Percentiles rank a stretch among this genome's conserved stretches.
Evolutionary conservation across 2,329 filamentous ascomycete genomes (phyloP).

Genomic region (Aspergillus puulaauensis): DNA sequence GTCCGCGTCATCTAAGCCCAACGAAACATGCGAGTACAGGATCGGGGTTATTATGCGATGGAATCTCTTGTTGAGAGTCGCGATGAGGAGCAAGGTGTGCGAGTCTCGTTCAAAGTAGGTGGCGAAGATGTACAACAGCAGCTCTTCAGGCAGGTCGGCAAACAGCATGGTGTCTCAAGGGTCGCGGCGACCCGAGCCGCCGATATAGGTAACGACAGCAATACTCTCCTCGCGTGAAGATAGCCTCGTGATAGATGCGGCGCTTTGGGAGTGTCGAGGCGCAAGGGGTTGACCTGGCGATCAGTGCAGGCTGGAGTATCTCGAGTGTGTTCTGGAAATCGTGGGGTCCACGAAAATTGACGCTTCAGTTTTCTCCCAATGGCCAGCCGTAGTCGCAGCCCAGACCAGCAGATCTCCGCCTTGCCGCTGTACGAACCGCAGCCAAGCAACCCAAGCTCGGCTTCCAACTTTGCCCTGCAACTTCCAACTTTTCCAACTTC

Average conservation of each 20-base stretch:
- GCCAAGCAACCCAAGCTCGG: neutral
- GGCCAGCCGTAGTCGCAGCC: neutral
- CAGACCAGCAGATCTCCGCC: neutral
- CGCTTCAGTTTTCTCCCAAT: neutral
- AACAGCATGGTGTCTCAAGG: conserved; percentile 6
- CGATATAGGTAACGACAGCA: neutral
- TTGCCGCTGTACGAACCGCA: neutral
- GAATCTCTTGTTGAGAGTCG: conserved; percentile 1
- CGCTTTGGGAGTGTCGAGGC: neutral
- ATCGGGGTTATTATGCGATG: conserved; percentile 1
- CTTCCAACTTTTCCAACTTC: neutral
- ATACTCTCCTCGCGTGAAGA: neutral
- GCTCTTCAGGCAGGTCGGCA: conserved; percentile 5
- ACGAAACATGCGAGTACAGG: conserved; percentile 5
- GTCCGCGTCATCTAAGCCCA: neutral
- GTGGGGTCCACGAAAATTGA: neutral
- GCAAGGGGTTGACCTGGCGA: neutral
- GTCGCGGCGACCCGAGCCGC: neutral
- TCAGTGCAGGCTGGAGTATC: neutral
- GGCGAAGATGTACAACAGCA: neutral
- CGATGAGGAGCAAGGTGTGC: neutral
- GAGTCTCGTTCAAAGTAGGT: neutral
- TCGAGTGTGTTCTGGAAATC: neutral
- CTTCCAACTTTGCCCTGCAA: neutral
- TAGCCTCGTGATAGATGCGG: neutral